Conservation (phyloP, 805 yeast species). For the Pichia scutulata region DNA sequence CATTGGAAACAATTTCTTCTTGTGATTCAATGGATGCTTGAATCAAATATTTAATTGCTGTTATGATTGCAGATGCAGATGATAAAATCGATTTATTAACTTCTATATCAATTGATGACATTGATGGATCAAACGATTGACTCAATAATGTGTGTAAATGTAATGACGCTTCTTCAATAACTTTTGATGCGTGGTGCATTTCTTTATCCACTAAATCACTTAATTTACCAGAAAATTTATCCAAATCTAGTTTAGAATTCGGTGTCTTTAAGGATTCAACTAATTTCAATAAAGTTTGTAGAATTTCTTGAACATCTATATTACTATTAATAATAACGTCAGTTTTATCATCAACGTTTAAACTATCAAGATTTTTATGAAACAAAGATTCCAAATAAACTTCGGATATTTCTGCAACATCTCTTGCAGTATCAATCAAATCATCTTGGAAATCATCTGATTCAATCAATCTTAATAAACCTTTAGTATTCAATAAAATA, state of each 20-base stretch:
- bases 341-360: constrained; percentile 56
- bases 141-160: constrained; percentile 46
- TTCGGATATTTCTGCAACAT: constrained; percentile 54
- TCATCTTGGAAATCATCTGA: constrained; percentile 46
- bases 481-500: constrained; percentile 60
- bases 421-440: constrained; percentile 41
- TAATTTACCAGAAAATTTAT: constrained; percentile 39
- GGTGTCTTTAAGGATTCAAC: constrained; percentile 45
- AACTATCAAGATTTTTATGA: constrained; percentile 42
- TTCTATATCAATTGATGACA: constrained; percentile 52
- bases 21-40: constrained; percentile 75
- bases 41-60: constrained; percentile 66
- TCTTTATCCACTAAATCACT: constrained; percentile 69
- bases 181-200: constrained; percentile 62
- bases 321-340: constrained; percentile 74
- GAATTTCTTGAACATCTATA: constrained; percentile 60
- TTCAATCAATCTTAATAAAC: constrained; percentile 49
- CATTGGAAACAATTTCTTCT: constrained; percentile 59
- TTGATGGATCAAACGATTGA: constrained; percentile 41
- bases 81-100: constrained; percentile 69
- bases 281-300: constrained; percentile 49
- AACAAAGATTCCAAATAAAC: constrained; percentile 52
- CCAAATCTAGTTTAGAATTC: constrained; percentile 23
- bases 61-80: constrained; percentile 74
- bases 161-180: constrained; percentile 58